Percentiles rank a stretch among this genome's conserved stretches.
Conservation (phyloP, 2,329 filamentous ascomycete genomes). For the Fusarium decemcellulare region DNA sequence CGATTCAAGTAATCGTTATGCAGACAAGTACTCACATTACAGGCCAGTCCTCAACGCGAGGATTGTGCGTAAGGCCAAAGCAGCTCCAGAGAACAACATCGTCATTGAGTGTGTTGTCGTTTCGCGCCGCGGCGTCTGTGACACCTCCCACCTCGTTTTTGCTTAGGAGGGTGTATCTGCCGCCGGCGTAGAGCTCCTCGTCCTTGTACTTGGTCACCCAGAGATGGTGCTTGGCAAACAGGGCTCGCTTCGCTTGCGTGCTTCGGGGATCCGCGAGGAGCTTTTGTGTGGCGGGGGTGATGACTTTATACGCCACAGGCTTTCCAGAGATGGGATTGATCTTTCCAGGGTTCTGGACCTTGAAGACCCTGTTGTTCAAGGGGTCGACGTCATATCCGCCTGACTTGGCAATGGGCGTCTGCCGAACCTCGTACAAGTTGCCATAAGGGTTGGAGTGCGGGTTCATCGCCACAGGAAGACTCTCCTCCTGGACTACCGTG, state of each 20-base stretch:
- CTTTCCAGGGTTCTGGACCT: constrained; percentile 61
- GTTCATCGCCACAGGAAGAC: constrained; percentile 59
- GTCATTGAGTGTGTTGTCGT: constrained; percentile 64
- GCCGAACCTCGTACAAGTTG: constrained; percentile 57
- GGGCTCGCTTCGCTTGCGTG: constrained; percentile 56
- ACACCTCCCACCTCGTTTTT: constrained; percentile 47
- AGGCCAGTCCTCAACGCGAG: constrained; percentile 76
- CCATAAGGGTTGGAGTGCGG: constrained; percentile 64
- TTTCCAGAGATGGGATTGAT: constrained; percentile 61
- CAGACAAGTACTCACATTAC: constrained; percentile 67
- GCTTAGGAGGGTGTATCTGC: constrained; percentile 61
- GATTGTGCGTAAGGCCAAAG: constrained; percentile 75
- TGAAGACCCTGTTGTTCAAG: constrained; percentile 63
- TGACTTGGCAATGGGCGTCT: constrained; percentile 61
- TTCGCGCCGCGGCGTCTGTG: constrained; percentile 56
- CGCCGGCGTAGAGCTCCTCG: constrained; percentile 61
- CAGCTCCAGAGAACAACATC: constrained; percentile 71
- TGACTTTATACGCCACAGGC: constrained; percentile 64
- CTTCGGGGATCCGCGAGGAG: constrained; percentile 58
- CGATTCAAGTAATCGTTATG: neutral
- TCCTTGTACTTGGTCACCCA: constrained; percentile 64
- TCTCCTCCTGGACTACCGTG: constrained; percentile 62
- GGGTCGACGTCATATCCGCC: constrained; percentile 65
- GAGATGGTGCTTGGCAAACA: constrained; percentile 60
- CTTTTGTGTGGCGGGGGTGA: constrained; percentile 56